Evolutionary conservation across 495 filamentous ascomycete species (phyloP), one percentile per base, ranked within the genome.

Genomic region (Penicillium fimorum): DNA sequence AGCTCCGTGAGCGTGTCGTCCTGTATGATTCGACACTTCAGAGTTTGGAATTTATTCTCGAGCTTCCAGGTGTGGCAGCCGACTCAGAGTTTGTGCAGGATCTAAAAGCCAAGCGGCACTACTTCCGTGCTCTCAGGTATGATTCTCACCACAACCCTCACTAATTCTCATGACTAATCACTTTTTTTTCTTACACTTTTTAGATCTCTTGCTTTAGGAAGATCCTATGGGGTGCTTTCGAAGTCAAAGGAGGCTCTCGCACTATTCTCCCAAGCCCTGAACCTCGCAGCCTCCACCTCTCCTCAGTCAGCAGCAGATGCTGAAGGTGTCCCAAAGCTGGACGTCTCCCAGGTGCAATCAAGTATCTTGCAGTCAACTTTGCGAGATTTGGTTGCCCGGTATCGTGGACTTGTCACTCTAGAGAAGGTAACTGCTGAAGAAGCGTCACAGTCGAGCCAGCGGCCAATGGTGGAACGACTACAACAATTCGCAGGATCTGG

Each of bases 1-100:
- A 85, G 56, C 75, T 99, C 17, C 89, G 90, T 64, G 95, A 97
- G 66, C 86, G 90, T 60, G 87, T 91, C 12, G 91, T 90, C 2
- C 78, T 97, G n/a, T 97, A 97, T 68, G 92, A 97, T 64, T 89
- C 90, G 24, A 96, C 87, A 5, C 70, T 99, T 12, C 87, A 87
- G 62, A 96, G 90, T 71, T 74, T 99, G 55, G 90, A 97, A 48
- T 91, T 92, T 20, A 84, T 96, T 60, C 88, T 89, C 58, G 89
- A 94, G 52, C 79, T 99, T 11, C 88, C 92, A 0, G 95, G 95
- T 67, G 87, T 96, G 24, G 92, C 89, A n/a, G 87, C 90, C 22
- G 95, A 99, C 65, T 79, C 86, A 41, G 72, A 72, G 15, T 87
- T 99, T 59, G 75, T 91, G 4, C 72, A 78, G 13, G 90, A 94